These are phyloP conservation scores for Stagonosporopsis chrysanthemi DNA, from an alignment of 2,329 filamentous ascomycete species.

Conservation along the genomic window DNA sequence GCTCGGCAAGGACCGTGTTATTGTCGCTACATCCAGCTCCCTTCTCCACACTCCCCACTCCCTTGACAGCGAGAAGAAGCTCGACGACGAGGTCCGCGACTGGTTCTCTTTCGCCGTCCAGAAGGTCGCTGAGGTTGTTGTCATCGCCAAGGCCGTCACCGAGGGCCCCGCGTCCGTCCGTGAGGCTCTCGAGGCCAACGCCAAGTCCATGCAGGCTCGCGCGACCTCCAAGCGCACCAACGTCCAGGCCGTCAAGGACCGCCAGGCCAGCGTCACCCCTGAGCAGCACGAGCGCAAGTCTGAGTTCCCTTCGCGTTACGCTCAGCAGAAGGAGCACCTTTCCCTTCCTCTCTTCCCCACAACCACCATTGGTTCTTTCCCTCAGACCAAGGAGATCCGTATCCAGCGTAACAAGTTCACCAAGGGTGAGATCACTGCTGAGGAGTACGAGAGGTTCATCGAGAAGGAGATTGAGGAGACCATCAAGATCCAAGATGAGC, in stretches of 20 bases:
- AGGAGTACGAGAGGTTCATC: slow-evolving; percentile 98
- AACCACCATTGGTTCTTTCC: slow-evolving; percentile 99
- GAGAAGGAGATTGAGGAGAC: slow-evolving; percentile 97
- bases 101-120: slow-evolving; percentile 99
- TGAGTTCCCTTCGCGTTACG: slow-evolving; percentile 82
- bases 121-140: slow-evolving; percentile 88
- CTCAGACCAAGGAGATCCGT: slow-evolving; percentile 98
- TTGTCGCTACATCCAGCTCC: slow-evolving; percentile 95
- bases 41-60: slow-evolving; percentile 99
- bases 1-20: slow-evolving; percentile 96
- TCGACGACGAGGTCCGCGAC: slow-evolving; percentile 89
- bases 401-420: slow-evolving; percentile 97
- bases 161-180: slow-evolving; percentile 87
- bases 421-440: slow-evolving; percentile 93
- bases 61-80: slow-evolving; percentile 97
- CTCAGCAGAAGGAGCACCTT: slow-evolving; percentile 88
- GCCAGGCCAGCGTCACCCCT: slow-evolving; percentile 84
- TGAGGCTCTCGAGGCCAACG: slow-evolving; percentile 93
- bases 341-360: slow-evolving; percentile 97
- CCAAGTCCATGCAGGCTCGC: slow-evolving; percentile 90
- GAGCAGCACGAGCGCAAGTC: slow-evolving; percentile 93
- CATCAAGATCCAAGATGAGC: slow-evolving; percentile 97
- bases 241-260: slow-evolving; percentile 95
- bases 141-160: slow-evolving; percentile 96
- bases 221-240: slow-evolving; percentile 95